These are phyloP conservation scores for Fusarium marasasianum DNA, from an alignment of 2,329 filamentous ascomycete genomes.

Conservation along the genomic window DNA sequence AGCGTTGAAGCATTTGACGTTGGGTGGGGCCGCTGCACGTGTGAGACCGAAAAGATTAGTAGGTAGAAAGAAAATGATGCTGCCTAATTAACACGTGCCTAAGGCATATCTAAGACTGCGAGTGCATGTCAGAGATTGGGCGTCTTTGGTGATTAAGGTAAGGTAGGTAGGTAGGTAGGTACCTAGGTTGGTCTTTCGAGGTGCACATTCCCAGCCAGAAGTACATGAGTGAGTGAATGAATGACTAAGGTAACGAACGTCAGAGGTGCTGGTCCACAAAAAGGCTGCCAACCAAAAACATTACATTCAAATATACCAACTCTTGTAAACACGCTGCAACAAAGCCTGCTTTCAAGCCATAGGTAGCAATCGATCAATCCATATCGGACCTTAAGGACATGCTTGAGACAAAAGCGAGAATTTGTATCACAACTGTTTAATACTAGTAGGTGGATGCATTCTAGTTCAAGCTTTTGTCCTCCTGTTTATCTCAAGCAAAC, in stretches of 20 bases:
- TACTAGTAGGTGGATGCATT: background rate
- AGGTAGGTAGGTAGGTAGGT: background rate
- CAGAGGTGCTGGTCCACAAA: background rate
- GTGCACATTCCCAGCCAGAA: conserved; percentile 14
- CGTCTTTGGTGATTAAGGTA: conserved; percentile 17
- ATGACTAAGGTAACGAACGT: background rate
- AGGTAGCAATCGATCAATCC: background rate
- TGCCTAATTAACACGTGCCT: background rate
- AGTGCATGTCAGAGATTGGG: background rate
- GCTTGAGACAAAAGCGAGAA: background rate
- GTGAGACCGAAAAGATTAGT: background rate
- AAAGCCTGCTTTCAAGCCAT: background rate
- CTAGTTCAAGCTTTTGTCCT: background rate
- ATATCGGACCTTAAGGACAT: background rate
- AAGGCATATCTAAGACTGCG: background rate
- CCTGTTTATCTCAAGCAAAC: background rate
- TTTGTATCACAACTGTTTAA: background rate
- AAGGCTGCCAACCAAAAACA: background rate
- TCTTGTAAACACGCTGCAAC: background rate
- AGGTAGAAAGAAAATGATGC: background rate
- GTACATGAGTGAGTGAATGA: background rate
- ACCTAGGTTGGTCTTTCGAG: too few relatives aligned
- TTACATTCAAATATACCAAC: background rate
- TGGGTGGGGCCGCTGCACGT: background rate
- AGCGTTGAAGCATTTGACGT: background rate